Conservation (phyloP, 371 early-diverging fungal genomes). For the Batrachochytrium dendrobatidis region DNA sequence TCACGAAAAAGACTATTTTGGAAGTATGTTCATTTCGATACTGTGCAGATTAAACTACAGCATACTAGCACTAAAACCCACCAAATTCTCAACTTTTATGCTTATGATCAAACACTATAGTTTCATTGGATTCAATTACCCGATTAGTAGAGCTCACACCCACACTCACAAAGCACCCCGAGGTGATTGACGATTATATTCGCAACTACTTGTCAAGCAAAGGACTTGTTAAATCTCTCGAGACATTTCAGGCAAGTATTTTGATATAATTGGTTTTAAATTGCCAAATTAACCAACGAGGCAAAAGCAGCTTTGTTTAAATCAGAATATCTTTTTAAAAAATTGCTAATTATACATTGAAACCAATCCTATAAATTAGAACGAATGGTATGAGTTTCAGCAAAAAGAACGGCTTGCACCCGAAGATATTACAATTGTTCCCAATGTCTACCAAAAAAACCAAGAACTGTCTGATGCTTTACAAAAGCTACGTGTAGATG, state of each 20-base stretch:
- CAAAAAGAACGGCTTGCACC: constrained; percentile 30
- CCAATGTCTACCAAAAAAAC: constrained; percentile 43
- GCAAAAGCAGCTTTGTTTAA: not conserved
- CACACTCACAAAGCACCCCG: constrained; percentile 35
- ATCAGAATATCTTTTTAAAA: not conserved
- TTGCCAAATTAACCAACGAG: not conserved
- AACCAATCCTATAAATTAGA: constrained; percentile 15
- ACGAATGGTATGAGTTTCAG: constrained; percentile 49
- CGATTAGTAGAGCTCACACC: constrained; percentile 24
- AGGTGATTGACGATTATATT: constrained; percentile 48
- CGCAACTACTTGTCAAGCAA: constrained; percentile 43
- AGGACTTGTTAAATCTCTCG: constrained; percentile 40
- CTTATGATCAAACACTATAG: too few species aligned
- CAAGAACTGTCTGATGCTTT: constrained; percentile 39
- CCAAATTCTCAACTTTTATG: not conserved
- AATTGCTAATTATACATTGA: not conserved
- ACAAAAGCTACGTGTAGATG: constrained; percentile 36
- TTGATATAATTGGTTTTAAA: not conserved
- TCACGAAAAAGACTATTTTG: constrained; percentile 31
- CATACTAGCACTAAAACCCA: not conserved
- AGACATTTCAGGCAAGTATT: constrained; percentile 40
- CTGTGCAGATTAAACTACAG: too few species aligned
- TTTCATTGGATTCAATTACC: too few species aligned
- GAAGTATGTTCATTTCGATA: too few species aligned
- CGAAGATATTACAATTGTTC: constrained; percentile 37